Evolutionary conservation across 164 flowering plant species (phyloP), one percentile per base, ranked within the genome.

Genomic region (Berberis vulgaris): DNA sequence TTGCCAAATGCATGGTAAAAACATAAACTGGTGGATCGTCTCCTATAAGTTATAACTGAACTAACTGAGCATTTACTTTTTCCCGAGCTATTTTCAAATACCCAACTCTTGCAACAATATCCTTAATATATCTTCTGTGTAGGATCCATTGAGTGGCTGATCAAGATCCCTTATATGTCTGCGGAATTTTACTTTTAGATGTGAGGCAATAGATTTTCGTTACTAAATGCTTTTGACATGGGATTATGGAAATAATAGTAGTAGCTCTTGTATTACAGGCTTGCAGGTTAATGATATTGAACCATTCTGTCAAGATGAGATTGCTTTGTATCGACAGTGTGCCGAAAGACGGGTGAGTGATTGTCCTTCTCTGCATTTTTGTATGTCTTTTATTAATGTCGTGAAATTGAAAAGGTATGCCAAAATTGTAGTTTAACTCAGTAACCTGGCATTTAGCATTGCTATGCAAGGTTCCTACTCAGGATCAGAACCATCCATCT

Each of bases 301-400:
- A 74, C 98, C 96, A 44, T 94, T 94, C 67, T 91, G 97, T 72
- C 98, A 94, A 76, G 97, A 88, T 63, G 98, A 91, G 84, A 81
- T 94, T 81, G 91, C 74, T 59, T 43, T 94, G 60, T 94, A 91
- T 62, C 74, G 81, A 59, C 79, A 88, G 44, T 94, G 98, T 78
- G 87, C 86, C 49, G 97, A 88, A 72, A 88, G 65, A 69, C 79
- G 98, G 83, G 98, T 91, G 59, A 77, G 86, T 72, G 72, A 4
- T n/a, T 61, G 41, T 6, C 49, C 41, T 60, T 62, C 50, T 60
- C 40, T 49, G 42, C 46, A 49, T 49, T 49, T 8, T 5, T 71
- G 45, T 40, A 41, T 61, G 44, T 12, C 13, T 12, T 43, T 47
- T 47, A 43, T 41, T 11, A 0, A 26, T 26, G 26, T 26, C 26